A percentile compares a stretch with the other conserved stretches of the same genome.
Evolutionary conservation across 2,329 filamentous ascomycete species (phyloP).

Genomic region (Akanthomyces muscarius): DNA sequence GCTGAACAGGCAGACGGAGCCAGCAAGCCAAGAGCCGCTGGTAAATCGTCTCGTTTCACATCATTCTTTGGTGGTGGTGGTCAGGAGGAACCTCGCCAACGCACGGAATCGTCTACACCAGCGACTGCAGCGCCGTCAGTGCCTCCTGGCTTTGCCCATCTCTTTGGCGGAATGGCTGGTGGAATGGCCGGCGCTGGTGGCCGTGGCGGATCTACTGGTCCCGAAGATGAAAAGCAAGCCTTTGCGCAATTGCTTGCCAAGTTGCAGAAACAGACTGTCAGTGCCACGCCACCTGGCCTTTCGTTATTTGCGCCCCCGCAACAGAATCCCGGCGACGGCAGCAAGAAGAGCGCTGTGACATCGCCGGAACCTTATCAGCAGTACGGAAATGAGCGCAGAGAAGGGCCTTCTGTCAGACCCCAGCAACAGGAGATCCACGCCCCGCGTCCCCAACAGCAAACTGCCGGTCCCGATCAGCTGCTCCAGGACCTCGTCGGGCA

Average conservation of each 20-base stretch:
- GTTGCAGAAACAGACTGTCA: constrained; percentile 59
- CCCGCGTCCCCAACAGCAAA: constrained; percentile 47
- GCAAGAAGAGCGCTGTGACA: constrained; percentile 37
- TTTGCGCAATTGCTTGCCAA: constrained; percentile 81
- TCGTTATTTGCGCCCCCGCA: constrained; percentile 42
- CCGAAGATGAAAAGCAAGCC: constrained; percentile 74
- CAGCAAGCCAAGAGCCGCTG: constrained; percentile 51
- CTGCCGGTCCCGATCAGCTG: constrained; percentile 55
- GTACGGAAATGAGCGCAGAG: constrained; percentile 42
- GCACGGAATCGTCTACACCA: constrained; percentile 47
- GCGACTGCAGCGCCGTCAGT: constrained; percentile 14
- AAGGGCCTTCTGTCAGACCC: constrained; percentile 40
- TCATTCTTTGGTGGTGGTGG: constrained; percentile 60
- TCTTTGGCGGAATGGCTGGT: constrained; percentile 11
- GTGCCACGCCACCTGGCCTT: constrained; percentile 41
- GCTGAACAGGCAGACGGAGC: constrained; percentile 43
- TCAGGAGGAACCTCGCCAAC: constrained; percentile 49
- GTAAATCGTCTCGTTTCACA: constrained; percentile 79
- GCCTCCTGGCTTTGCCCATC: constrained; percentile 14
- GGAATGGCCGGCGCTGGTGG: neutral
- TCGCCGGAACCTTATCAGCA: constrained; percentile 49
- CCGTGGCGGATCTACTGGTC: constrained; percentile 23
- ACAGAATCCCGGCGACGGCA: constrained; percentile 25
- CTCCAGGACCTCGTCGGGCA: constrained; percentile 58
- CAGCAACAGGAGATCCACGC: constrained; percentile 49